phyloP scores from a whole-genome alignment of 371 early-diverging fungal species.

The Mortierella sp. region DNA sequence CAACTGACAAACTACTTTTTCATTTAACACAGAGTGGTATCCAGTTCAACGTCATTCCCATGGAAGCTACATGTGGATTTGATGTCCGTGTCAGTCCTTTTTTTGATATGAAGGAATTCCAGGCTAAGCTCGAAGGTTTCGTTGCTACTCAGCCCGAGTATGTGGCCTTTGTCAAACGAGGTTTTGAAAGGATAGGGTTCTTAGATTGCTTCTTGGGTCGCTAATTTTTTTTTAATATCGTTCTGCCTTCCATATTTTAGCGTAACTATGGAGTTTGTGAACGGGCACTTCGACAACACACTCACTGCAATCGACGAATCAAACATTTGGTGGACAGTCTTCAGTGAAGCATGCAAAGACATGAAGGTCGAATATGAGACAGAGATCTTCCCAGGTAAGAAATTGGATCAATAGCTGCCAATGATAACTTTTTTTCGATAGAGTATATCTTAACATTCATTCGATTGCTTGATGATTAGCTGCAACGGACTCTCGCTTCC shows the following conservation, averaged over 20 bases:
- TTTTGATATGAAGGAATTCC: constrained; percentile 69
- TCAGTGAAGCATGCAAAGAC: constrained; percentile 62
- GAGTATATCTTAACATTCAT: background rate
- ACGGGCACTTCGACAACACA: constrained; percentile 63
- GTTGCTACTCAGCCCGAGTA: constrained; percentile 65
- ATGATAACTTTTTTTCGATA: too few relatives aligned
- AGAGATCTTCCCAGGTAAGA: constrained; percentile 76
- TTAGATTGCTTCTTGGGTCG: background rate
- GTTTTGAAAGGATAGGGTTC: too few relatives aligned
- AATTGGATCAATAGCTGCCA: too few relatives aligned
- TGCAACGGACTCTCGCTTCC: constrained; percentile 80
- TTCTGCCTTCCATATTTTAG: constrained; percentile 23
- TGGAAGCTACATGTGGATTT: constrained; percentile 68
- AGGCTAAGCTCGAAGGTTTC: constrained; percentile 63
- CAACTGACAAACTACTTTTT: background rate
- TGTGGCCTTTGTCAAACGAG: background rate
- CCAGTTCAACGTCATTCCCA: constrained; percentile 80
- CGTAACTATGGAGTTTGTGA: constrained; percentile 68
- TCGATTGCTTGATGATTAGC: constrained; percentile 50
- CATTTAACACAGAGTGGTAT: constrained; percentile 57
- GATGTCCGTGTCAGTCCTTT: constrained; percentile 81
- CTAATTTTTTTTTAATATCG: background rate
- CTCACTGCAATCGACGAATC: constrained; percentile 62
- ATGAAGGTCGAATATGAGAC: constrained; percentile 63
- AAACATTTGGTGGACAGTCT: constrained; percentile 75